Base-by-base conservation (phyloP, 2,329 filamentous ascomycete species). In the Arthrobotrys pseudoclavata region DNA sequence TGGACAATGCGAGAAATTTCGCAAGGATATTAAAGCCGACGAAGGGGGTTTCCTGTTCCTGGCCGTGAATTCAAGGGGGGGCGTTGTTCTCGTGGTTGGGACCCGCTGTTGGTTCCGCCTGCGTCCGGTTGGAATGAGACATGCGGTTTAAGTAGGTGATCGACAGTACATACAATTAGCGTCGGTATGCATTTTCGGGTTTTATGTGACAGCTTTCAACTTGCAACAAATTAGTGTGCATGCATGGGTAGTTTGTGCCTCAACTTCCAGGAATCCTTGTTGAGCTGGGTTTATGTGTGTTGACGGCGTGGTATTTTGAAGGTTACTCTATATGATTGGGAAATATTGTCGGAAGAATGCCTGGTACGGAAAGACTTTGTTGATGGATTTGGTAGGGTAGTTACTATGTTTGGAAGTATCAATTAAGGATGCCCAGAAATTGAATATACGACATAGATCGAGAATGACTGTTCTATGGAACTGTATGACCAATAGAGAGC, bases 81-180 rank as follows among this genome's bases (percentile, higher is more conserved):
- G 31, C 50, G 50, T 60, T 60, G 55, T 42, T 60, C 13, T 57
- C 29, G 52, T 57, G 55, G 29, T 20, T 18, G 13, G 55, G 55
- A 60, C 55, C 34, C 55, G 31, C 31, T 60, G 20, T n/a, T 13
- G 31, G 55, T 40, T 60, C 55, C 55, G 55, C 20, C 55, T 60
- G 55, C 22, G 55, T 60, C 55, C 55, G 55, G 55, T 15, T 40
- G 34, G 55, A 60, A 42, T 42, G 55, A 60, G 20, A 57, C 52
- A n/a, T 40, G 34, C 20, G 34, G 42, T 45, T 45, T 18, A 4
- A 45, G 42, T 20, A 18, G 37, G 1, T 45, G 42, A 45, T 45
- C 42, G 42, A 20, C 42, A 20, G 7, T n/a, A 34, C 6, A 34
- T 34, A 9, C n/a, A 4, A 9, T 20, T 45, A 20, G 42, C 42